Evolutionary conservation across 306 rosid genomes (phyloP), one percentile per base, ranked within the genome.

Genomic region (Cucumis cinereus): DNA sequence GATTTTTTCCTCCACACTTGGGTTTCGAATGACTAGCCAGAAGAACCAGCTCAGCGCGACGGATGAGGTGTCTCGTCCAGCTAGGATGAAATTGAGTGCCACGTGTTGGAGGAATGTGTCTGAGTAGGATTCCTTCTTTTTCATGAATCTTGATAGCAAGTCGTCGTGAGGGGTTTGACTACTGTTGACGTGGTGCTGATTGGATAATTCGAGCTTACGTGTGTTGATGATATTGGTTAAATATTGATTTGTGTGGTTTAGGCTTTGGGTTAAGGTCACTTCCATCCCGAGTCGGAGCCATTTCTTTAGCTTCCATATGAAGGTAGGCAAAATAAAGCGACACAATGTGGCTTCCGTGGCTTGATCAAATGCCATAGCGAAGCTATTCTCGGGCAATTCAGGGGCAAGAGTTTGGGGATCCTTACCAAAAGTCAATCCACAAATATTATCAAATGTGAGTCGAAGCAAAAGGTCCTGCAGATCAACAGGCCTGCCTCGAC

Each of bases 41-140:
- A 93, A 91, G 81, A 93, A 93, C 98, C 98, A 93, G 70, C 96
- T 93, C 0, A 93, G 78, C 0, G 98, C 98, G 0, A 89, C 94
- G 0, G 98, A 93, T 77, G 98, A 93, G 11, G 98, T 93, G 91
- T 93, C 97, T 0, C 98, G 89, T 67, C 98, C 98, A 30, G 98
- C 98, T 9, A 93, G 88, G 84, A 93, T 93, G 89, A 93, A 93
- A 52, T 93, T 93, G 33, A 93, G 94, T 0, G 90, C 91, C 85
- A 93, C 98, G 28, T 90, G 86, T 74, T 91, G 94, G 20, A 93
- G 94, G 35, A 91, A 93, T 50, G 77, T 49, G 43, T 91, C 85
- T 0, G 98, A 76, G 87, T 91, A 93, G 16, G 88, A 72, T 19
- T 87, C 97, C 15, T 85, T 93, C 30, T 87, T 93, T 88, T 81